phyloP scores from a whole-genome alignment of 306 rosid genomes.

The Trifolium dubium region DNA sequence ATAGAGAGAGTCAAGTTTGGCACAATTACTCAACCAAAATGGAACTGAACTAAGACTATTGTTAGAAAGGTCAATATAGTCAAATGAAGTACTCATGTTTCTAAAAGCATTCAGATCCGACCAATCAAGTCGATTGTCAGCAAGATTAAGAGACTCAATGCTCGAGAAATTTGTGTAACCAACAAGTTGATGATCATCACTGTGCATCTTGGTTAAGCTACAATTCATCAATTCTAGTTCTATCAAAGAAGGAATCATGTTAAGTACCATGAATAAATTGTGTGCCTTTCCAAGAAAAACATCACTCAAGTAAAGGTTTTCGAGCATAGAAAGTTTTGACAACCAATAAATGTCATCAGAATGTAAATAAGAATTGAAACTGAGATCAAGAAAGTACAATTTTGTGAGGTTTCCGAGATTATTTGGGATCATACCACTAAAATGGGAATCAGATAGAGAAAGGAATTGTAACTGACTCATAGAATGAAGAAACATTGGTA shows the following conservation, averaged over 20 bases:
- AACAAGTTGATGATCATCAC: no score
- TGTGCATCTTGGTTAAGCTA: background rate
- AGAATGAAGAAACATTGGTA: slow-evolving; percentile 27
- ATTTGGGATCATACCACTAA: slow-evolving; percentile 30
- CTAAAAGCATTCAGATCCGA: no score
- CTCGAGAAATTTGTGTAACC: no score
- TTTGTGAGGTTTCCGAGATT: slow-evolving; percentile 39
- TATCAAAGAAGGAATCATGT: slow-evolving; percentile 37
- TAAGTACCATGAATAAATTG: slow-evolving; percentile 32
- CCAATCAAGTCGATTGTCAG: no score
- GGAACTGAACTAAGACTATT: no score
- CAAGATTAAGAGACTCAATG: no score
- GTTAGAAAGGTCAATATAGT: no score
- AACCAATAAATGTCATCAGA: slow-evolving; percentile 37
- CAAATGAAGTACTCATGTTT: no score
- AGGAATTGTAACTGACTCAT: slow-evolving; percentile 14
- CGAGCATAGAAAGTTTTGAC: slow-evolving; percentile 36
- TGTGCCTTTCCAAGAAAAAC: slow-evolving; percentile 29
- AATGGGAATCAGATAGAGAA: slow-evolving; percentile 17
- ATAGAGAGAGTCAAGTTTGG: no score
- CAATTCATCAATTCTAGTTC: slow-evolving; percentile 14
- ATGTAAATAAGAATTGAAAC: background rate
- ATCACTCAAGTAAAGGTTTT: slow-evolving; percentile 34
- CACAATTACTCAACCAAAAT: no score
- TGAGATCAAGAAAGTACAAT: slow-evolving; percentile 30